These are phyloP conservation scores for Ceratobasidium sp. DNA, from an alignment of 1,284 basidiomycete species.

Conservation along the genomic window DNA sequence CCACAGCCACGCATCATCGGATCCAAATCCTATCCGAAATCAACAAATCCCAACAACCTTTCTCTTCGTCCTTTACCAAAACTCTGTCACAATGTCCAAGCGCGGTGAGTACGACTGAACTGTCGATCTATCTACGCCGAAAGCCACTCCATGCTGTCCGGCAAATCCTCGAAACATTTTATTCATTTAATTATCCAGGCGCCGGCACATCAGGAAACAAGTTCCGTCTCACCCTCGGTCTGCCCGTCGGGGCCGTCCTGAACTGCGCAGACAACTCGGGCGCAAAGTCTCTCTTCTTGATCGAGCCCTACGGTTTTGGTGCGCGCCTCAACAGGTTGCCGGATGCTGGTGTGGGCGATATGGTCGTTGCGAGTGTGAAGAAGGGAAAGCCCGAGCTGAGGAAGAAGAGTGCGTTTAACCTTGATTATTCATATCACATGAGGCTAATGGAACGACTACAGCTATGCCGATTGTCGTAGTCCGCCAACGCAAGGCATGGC, in stretches of 20 bases:
- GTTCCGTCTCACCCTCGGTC: slow-evolving; percentile 96
- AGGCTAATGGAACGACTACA: slow-evolving; percentile 49
- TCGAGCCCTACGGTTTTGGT: slow-evolving; percentile 92
- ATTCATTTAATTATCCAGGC: no score
- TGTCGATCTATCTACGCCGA: no score
- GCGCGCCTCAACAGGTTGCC: slow-evolving; percentile 97
- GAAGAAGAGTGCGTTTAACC: slow-evolving; percentile 86
- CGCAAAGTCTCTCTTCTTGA: slow-evolving; percentile 94
- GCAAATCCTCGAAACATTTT: no score
- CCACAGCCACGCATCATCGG: slow-evolving; percentile 14
- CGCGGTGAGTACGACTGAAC: slow-evolving; percentile 34
- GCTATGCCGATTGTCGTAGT: slow-evolving; percentile 98
- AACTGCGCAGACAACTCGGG: slow-evolving; percentile 99
- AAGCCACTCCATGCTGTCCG: no score
- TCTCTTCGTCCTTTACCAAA: background rate
- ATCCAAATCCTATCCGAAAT: slow-evolving; percentile 18
- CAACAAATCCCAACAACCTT: slow-evolving; percentile 13
- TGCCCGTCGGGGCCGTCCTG: slow-evolving; percentile 97
- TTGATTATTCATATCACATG: background rate
- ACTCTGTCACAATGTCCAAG: slow-evolving; percentile 35
- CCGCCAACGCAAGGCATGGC: slow-evolving; percentile 98
- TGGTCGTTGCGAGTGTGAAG: slow-evolving; percentile 99
- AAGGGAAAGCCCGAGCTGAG: slow-evolving; percentile 99
- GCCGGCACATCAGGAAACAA: slow-evolving; percentile 75
- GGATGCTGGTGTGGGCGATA: slow-evolving; percentile 97